Base-by-base conservation (phyloP, 192 early-diverging fungal genomes). In the Coemansia sp. region DNA sequence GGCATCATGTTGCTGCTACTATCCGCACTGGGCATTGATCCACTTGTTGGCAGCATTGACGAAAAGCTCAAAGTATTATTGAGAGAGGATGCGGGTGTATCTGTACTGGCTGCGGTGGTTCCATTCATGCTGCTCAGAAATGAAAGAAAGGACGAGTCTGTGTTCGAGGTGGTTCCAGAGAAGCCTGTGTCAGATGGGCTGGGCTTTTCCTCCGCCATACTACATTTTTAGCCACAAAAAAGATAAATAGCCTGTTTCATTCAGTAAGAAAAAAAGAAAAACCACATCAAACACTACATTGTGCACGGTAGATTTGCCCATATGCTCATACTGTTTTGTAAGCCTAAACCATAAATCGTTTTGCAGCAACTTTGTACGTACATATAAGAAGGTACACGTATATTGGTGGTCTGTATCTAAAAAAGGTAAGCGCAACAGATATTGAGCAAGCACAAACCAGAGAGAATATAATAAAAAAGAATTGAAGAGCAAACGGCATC, bases 131-230 rank as follows among this genome's bases (percentile, higher is more conserved):
- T 54, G 58, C 54, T 68, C 47, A 70, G 41, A 18, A 70, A 55
- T 0, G 61, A 47, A 15, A 70, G 26, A 40, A 70, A 41, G 7
- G 68, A 41, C 49, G 68, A 62, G 32, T 67, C 71, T n/a, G 60
- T 45, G 18, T 41, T 32, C 32, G 51, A 59, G 56, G 65, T 16
- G 26, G 37, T 63, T 42, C 57, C 42, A 11, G 66, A 51, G 16
- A 61, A 41, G 40, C 61, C 56, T 19, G 56, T 54, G n/a, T 41
- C 48, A 61, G 48, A 45, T 6, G 41, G 39, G 15, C n/a, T 48
- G 12, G 42, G 46, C 4, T 52, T 66, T 16, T 68, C 72, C 42
- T 64, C 66, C 7, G 72, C 67, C 72, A 74, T 74, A 26, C 65
- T 73, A 63, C 61, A 69, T 59, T 36, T 15, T 8, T 6, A 19